phyloP scores from a whole-genome alignment of 2,329 filamentous ascomycete species.

The Phialemonium atrogriseum region DNA sequence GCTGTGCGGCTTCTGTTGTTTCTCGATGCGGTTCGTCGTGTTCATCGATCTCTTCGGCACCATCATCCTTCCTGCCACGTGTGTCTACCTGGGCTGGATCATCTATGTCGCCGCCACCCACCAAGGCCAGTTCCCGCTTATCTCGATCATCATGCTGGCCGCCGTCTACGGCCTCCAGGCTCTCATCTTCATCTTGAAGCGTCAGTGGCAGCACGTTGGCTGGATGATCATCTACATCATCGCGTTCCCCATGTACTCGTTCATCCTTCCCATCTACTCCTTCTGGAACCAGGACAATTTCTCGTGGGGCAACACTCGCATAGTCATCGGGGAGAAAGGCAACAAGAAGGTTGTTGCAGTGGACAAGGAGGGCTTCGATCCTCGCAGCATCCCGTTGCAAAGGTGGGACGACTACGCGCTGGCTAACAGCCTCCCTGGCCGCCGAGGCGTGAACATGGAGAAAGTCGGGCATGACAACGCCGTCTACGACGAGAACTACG shows the following conservation, averaged over 20 bases:
- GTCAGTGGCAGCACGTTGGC: slow-evolving; percentile 96
- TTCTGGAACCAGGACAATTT: slow-evolving; percentile 99
- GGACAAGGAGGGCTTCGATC: slow-evolving; percentile 80
- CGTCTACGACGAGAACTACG: slow-evolving; percentile 70
- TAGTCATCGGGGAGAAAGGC: slow-evolving; percentile 92
- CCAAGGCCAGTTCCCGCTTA: slow-evolving; percentile 69
- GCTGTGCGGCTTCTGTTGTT: slow-evolving; percentile 97
- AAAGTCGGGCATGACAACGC: slow-evolving; percentile 53
- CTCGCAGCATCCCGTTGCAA: slow-evolving; percentile 85
- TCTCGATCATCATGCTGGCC: slow-evolving; percentile 83
- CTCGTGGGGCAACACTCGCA: slow-evolving; percentile 95
- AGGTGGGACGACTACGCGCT: slow-evolving; percentile 95
- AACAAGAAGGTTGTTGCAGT: slow-evolving; percentile 83
- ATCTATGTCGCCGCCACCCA: slow-evolving; percentile 68
- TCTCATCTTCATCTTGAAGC: slow-evolving; percentile 90
- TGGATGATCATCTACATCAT: slow-evolving; percentile 99
- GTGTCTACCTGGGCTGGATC: slow-evolving; percentile 77
- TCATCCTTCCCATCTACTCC: slow-evolving; percentile 86
- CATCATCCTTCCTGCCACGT: slow-evolving; percentile 83
- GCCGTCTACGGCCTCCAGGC: slow-evolving; percentile 94
- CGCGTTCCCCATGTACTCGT: slow-evolving; percentile 91
- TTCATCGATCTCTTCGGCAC: slow-evolving; percentile 92
- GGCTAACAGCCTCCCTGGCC: slow-evolving; percentile 80
- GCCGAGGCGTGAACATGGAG: slow-evolving; percentile 64
- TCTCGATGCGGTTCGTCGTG: slow-evolving; percentile 95